Conservation (phyloP, 129 eudicot genomes). For the Centella asiatica region DNA sequence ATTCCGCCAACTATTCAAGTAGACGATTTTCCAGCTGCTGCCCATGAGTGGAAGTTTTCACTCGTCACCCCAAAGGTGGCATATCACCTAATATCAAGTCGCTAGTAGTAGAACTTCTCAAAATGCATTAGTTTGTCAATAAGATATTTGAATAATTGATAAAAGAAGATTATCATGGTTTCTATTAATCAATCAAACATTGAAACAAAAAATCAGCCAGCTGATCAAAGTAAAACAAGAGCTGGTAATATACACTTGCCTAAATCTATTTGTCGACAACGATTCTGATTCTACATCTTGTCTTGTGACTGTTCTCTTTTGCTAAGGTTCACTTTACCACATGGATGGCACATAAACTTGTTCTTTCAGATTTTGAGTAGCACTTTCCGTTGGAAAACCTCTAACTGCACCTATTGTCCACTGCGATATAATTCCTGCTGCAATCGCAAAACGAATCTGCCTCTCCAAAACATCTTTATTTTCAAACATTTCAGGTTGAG, state of each 20-base stretch:
- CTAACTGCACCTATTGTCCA: conserved; percentile 97
- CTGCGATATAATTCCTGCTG: conserved; percentile 92
- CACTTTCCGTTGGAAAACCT: conserved; percentile 90
- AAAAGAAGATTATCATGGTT: not conserved
- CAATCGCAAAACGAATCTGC: conserved; percentile 79
- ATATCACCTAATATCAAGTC: not conserved
- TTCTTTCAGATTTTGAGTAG: conserved; percentile 85
- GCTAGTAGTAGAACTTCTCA: not conserved
- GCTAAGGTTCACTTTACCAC: conserved; percentile 43
- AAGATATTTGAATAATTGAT: not conserved
- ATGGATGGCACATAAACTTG: conserved; percentile 90
- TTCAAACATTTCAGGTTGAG: conserved; percentile 58
- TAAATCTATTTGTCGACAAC: not conserved
- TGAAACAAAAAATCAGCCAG: not conserved
- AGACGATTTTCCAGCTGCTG: not conserved
- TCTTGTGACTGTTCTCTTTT: not conserved
- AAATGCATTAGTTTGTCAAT: not conserved
- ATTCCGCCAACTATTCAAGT: not conserved
- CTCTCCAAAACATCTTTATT: conserved; percentile 69
- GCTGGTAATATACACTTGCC: too few relatives aligned
- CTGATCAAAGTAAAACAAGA: not conserved
- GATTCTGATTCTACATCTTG: not conserved
- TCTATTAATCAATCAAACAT: not conserved
- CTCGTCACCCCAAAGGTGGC: not conserved
- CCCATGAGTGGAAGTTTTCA: not conserved